These are phyloP conservation scores for Sporothrix humicola DNA, from an alignment of 2,329 filamentous ascomycete species.

Conservation along the genomic window DNA sequence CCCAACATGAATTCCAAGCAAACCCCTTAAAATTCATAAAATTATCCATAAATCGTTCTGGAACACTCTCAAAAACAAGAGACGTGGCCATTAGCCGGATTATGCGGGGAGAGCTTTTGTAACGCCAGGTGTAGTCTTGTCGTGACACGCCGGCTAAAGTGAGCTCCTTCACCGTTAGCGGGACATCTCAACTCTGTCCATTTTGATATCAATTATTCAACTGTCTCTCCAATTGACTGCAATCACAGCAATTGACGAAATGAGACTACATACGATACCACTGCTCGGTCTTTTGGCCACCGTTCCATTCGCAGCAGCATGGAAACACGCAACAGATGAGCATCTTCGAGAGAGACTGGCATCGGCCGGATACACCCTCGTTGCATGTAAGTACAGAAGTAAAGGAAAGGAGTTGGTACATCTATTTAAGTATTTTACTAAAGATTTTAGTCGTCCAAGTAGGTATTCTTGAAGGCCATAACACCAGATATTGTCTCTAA, in stretches of 20 bases:
- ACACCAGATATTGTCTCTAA: not conserved
- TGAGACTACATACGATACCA: not conserved
- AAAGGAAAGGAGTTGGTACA: not conserved
- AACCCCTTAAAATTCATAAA: too few relatives aligned
- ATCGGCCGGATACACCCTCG: conserved; percentile 40
- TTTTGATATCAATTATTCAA: not conserved
- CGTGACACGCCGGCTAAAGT: not conserved
- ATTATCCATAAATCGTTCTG: not conserved
- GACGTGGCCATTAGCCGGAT: conserved; percentile 33
- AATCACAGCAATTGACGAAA: not conserved
- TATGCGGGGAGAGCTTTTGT: conserved; percentile 11
- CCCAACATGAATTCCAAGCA: too few relatives aligned
- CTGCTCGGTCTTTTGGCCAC: not conserved
- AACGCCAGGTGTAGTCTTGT: not conserved
- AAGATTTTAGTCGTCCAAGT: conserved; percentile 31
- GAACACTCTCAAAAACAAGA: not conserved
- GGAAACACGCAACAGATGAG: conserved; percentile 39
- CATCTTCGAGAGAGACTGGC: conserved; percentile 32
- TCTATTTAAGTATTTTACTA: not conserved
- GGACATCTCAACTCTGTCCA: not conserved
- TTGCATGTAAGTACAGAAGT: conserved; percentile 44
- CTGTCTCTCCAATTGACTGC: not conserved
- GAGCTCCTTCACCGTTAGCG: not conserved
- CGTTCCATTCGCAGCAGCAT: conserved; percentile 32
- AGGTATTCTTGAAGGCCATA: not conserved